Evolutionary conservation across 345 rosid genomes (phyloP).

Genomic region (Eutrema japonicum): DNA sequence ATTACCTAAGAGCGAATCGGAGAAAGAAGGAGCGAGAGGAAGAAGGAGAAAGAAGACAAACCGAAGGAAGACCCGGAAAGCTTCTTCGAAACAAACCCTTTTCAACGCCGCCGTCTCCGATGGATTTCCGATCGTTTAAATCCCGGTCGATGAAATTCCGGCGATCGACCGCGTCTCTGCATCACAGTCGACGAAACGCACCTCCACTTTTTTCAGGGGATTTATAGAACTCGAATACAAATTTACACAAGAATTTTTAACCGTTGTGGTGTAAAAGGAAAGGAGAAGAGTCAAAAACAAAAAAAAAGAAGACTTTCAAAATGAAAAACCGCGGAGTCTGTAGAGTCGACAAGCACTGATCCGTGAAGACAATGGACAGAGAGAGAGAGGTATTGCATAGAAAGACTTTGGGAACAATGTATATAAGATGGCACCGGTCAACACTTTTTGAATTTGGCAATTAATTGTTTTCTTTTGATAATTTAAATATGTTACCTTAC

Average conservation of each 20-base stretch:
- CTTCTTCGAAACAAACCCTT: slow-evolving; percentile 24
- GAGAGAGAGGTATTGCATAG: background rate
- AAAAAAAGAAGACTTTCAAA: slow-evolving; percentile 27
- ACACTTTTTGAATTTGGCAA: slow-evolving; percentile 28
- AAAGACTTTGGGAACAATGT: slow-evolving; percentile 3
- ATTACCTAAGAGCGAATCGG: slow-evolving; percentile 20
- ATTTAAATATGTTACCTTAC: background rate
- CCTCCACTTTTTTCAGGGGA: slow-evolving; percentile 6
- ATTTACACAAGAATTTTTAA: background rate
- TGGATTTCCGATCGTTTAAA: slow-evolving; percentile 15
- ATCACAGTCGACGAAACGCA: slow-evolving; percentile 30
- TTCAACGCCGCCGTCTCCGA: slow-evolving; percentile 35
- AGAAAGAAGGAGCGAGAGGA: slow-evolving; percentile 12
- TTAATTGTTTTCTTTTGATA: background rate
- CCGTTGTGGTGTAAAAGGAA: slow-evolving; percentile 34
- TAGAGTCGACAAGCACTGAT: slow-evolving; percentile 38
- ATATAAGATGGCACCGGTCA: slow-evolving; percentile 17
- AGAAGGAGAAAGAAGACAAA: slow-evolving; percentile 28
- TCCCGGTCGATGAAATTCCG: slow-evolving; percentile 13
- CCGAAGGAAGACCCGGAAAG: slow-evolving; percentile 11
- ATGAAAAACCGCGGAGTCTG: slow-evolving; percentile 38
- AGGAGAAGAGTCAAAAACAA: slow-evolving; percentile 26
- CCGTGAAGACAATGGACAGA: slow-evolving; percentile 22
- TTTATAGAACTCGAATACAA: slow-evolving; percentile 3
- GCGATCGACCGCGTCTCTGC: slow-evolving; percentile 40